Evolutionary conservation across 176 grass and related monocot species (phyloP), one percentile per base, ranked within the genome.

Genomic region (Stipa capillata): DNA sequence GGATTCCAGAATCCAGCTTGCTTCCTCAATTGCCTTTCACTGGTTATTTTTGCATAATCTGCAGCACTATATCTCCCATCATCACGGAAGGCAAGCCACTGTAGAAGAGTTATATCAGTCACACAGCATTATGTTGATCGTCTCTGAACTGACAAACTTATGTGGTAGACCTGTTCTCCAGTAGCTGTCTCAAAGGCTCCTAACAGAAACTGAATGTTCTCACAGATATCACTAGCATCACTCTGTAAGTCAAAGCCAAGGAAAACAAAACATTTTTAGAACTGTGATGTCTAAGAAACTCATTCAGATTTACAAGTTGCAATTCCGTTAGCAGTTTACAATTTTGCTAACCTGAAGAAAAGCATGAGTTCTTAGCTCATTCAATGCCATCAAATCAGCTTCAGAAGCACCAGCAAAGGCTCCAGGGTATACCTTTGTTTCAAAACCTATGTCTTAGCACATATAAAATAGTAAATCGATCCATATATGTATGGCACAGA

Each of bases 101-200:
- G 78, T 73, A 62, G 9, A 73, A 65, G 76, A 45, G 16, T 68
- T 44, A 48, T 14, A 28, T 83, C 61, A 76, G 79, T 78, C 12
- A 74, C 2, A 37, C 1, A 70, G n/a, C 60, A 70, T 72, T 60
- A 34, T 34, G 33, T 83, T 10, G 8, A 63, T 51, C 54, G 8
- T 42, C 60, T 77, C 69, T 77, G 11, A 43, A 63, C 37, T 29
- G 78, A 68, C 15, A 66, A 64, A 83, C 5, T 59, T 67, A 51
- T 63, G 20, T 34, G 52, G 24, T 60, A 45, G 79, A 97, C 94
- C 94, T 97, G 91, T 77, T 97, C 94, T 79, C 94, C 94, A 25
- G 85, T 94, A 85, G 77, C 70, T 48, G 94, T 97, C 89, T 97
- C 94, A 73, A 97, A 97, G 44, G 89, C 94, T 66, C 94, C 91